Evolutionary conservation across 164 flowering plant species (phyloP).

Genomic region (Cinnamomum micranthum): DNA sequence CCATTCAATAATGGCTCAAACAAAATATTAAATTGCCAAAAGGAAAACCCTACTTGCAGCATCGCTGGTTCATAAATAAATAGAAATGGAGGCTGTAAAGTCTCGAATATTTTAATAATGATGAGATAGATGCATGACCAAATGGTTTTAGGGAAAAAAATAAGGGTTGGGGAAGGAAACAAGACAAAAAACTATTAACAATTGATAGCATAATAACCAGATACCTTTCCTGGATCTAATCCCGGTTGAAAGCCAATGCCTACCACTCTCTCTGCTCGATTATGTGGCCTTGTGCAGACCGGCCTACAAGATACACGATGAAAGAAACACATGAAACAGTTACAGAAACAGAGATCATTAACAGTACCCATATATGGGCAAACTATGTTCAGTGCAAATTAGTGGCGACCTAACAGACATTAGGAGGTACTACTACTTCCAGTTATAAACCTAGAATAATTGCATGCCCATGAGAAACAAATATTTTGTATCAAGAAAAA

Average conservation of each 20-base stretch:
- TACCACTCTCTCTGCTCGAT: constrained; percentile 66
- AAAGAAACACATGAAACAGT: not conserved
- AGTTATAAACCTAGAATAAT: not conserved
- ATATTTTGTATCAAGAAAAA: not conserved
- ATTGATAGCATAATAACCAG: not conserved
- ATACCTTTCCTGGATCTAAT: constrained; percentile 75
- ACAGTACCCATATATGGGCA: not conserved
- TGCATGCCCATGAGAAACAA: not conserved
- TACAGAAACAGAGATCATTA: not conserved
- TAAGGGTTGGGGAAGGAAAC: not conserved
- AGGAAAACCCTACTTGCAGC: no score
- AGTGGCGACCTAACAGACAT: not conserved
- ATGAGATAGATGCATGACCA: not conserved
- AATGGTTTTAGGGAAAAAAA: not conserved
- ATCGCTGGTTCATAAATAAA: no score
- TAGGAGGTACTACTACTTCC: not conserved
- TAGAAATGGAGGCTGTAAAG: not conserved
- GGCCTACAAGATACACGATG: constrained; percentile 38
- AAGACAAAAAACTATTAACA: not conserved
- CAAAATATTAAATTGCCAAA: no score
- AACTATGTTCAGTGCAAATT: not conserved
- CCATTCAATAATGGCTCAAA: no score
- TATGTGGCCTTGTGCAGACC: constrained; percentile 68
- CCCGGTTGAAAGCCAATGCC: constrained; percentile 97
- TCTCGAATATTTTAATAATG: not conserved